These are phyloP conservation scores for Penicillium taxi DNA, from an alignment of 495 filamentous ascomycete genomes.

Conservation along the genomic window DNA sequence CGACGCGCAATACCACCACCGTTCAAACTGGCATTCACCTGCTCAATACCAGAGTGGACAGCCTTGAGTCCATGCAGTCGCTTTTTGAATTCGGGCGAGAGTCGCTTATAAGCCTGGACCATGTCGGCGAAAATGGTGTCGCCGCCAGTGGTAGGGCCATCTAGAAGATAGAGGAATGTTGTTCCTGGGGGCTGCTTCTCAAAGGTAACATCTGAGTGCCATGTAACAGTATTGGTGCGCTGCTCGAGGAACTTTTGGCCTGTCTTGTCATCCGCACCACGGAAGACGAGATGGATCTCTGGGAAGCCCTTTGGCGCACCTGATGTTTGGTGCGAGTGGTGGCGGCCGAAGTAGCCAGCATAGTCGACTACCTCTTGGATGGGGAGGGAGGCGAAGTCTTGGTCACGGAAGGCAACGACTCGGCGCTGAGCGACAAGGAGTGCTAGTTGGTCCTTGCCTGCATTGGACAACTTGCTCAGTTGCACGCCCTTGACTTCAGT, in stretches of 20 bases:
- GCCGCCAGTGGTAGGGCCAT: slow-evolving; percentile 52
- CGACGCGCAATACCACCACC: slow-evolving; percentile 46
- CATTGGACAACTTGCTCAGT: slow-evolving; percentile 44
- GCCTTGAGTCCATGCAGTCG: slow-evolving; percentile 51
- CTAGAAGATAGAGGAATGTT: slow-evolving; percentile 56
- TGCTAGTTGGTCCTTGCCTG: slow-evolving; percentile 50
- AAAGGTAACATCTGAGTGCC: slow-evolving; percentile 61
- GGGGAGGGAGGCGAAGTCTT: slow-evolving; percentile 50
- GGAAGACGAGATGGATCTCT: slow-evolving; percentile 54
- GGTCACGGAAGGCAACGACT: slow-evolving; percentile 54
- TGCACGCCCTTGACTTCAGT: slow-evolving; percentile 48
- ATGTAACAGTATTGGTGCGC: slow-evolving; percentile 50
- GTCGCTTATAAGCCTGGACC: slow-evolving; percentile 47
- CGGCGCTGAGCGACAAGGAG: slow-evolving; percentile 50
- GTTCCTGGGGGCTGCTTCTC: slow-evolving; percentile 59
- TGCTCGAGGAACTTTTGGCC: slow-evolving; percentile 43
- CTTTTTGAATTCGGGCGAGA: slow-evolving; percentile 50
- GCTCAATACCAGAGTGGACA: slow-evolving; percentile 50
- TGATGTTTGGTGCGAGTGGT: slow-evolving; percentile 56
- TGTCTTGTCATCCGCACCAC: slow-evolving; percentile 44
- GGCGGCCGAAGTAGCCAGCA: slow-evolving; percentile 53
- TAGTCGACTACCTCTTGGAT: slow-evolving; percentile 50
- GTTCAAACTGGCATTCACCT: slow-evolving; percentile 41
- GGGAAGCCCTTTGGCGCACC: slow-evolving; percentile 53
- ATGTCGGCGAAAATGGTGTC: slow-evolving; percentile 57